phyloP scores from a whole-genome alignment of 257 asterid genomes.

The Nicotiana benthamiana region DNA sequence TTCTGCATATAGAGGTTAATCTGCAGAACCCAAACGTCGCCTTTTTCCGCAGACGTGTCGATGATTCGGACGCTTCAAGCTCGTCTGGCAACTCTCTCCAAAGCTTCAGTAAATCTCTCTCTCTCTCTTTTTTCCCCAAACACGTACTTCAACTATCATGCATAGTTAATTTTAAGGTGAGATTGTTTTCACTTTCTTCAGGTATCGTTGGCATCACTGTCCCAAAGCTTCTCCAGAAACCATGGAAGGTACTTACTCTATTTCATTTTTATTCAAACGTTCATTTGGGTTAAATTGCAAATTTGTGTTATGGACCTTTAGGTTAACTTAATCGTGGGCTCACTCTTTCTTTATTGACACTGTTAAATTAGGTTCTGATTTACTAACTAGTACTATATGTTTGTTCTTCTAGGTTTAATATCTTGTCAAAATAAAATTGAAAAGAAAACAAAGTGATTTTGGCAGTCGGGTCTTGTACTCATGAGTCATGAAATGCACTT shows the following conservation, averaged over 20 bases:
- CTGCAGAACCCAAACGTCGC: background rate
- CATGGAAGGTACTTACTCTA: slow-evolving; percentile 33
- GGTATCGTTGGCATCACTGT: slow-evolving; percentile 8
- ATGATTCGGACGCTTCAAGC: slow-evolving; percentile 25
- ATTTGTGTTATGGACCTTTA: background rate
- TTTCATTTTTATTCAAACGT: background rate
- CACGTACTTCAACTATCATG: background rate
- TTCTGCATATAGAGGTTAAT: too few species aligned
- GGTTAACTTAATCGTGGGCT: background rate
- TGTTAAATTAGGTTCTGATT: background rate
- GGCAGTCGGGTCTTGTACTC: background rate
- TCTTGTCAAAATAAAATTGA: background rate
- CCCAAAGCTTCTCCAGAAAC: slow-evolving; percentile 8
- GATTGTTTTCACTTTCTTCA: background rate
- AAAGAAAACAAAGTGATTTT: background rate
- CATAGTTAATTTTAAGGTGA: background rate
- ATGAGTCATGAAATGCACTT: background rate
- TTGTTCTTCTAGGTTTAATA: background rate
- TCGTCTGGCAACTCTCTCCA: slow-evolving; percentile 28
- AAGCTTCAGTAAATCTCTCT: slow-evolving; percentile 10
- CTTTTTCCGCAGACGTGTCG: background rate
- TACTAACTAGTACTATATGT: background rate
- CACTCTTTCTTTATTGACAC: background rate
- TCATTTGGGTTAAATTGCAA: background rate
- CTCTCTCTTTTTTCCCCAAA: background rate